These are phyloP conservation scores for Colletotrichum lini DNA, from an alignment of 2,329 filamentous ascomycete species.

Conservation along the genomic window DNA sequence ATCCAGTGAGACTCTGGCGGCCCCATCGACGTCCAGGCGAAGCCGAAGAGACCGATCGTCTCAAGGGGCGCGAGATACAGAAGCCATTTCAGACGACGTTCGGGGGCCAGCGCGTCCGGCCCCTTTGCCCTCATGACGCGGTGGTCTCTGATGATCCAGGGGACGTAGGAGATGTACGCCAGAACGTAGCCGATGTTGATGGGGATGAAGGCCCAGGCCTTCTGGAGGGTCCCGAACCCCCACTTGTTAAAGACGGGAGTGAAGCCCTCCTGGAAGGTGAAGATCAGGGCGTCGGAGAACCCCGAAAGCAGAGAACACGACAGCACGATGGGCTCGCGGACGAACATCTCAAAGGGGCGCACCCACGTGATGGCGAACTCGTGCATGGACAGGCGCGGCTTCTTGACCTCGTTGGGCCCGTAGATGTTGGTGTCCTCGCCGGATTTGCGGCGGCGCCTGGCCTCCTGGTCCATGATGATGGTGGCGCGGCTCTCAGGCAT, in stretches of 20 bases:
- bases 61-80: slow-evolving; percentile 72
- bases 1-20: slow-evolving; percentile 72
- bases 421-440: slow-evolving; percentile 59
- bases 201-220: slow-evolving; percentile 44
- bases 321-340: slow-evolving; percentile 76
- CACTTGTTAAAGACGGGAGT: slow-evolving; percentile 72
- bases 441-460: slow-evolving; percentile 66
- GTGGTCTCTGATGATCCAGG: slow-evolving; percentile 59
- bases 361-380: slow-evolving; percentile 66
- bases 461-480: slow-evolving; percentile 70
- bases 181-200: slow-evolving; percentile 67
- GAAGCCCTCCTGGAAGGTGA: slow-evolving; percentile 77
- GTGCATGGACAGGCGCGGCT: slow-evolving; percentile 55
- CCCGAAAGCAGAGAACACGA: slow-evolving; percentile 73
- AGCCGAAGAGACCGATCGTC: slow-evolving; percentile 73
- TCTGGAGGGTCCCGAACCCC: slow-evolving; percentile 61
- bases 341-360: slow-evolving; percentile 75
- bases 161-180: slow-evolving; percentile 70
- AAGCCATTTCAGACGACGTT: slow-evolving; percentile 73
- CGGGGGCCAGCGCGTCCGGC: slow-evolving; percentile 57
- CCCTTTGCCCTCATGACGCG: slow-evolving; percentile 60
- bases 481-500: slow-evolving; percentile 73
- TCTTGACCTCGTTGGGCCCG: slow-evolving; percentile 64
- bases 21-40: slow-evolving; percentile 72
- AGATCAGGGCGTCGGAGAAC: slow-evolving; percentile 76